These are phyloP conservation scores for Talaromyces trachyspermus DNA, from an alignment of 495 filamentous ascomycete genomes.

Conservation along the genomic window DNA sequence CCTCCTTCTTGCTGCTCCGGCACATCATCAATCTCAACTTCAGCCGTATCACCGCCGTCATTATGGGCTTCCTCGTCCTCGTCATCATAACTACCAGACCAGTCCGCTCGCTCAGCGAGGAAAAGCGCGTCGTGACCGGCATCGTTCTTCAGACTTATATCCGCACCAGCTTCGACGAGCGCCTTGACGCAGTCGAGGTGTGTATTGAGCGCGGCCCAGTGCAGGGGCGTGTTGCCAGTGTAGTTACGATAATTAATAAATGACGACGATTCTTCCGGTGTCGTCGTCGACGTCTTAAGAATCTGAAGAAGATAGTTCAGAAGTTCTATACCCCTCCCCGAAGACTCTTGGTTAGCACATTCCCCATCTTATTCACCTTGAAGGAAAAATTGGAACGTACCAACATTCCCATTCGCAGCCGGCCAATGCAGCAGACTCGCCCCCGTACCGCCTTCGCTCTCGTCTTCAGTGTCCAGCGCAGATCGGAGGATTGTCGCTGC, in stretches of 20 bases:
- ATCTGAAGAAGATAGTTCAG: slow-evolving; percentile 41
- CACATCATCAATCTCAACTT: slow-evolving; percentile 12
- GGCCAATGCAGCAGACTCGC: slow-evolving; percentile 72
- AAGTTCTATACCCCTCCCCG: slow-evolving; percentile 41
- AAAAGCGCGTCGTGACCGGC: slow-evolving; percentile 81
- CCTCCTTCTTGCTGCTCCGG: slow-evolving; percentile 20
- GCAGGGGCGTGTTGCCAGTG: slow-evolving; percentile 80
- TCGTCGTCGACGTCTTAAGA: slow-evolving; percentile 15
- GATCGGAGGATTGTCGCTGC: slow-evolving; percentile 51
- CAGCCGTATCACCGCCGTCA: slow-evolving; percentile 21
- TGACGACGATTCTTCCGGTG: slow-evolving; percentile 11
- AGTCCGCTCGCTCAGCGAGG: slow-evolving; percentile 64
- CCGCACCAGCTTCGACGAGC: slow-evolving; percentile 65
- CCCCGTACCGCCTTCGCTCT: slow-evolving; percentile 49
- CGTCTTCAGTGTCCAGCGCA: slow-evolving; percentile 61
- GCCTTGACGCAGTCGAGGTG: slow-evolving; percentile 72
- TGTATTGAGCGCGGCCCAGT: slow-evolving; percentile 88
- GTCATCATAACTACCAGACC: slow-evolving; percentile 23
- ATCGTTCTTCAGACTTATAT: slow-evolving; percentile 65
- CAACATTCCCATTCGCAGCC: slow-evolving; percentile 76
- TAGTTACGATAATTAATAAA: slow-evolving; percentile 65
- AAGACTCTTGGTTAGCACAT: slow-evolving; percentile 11
- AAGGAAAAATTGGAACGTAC: slow-evolving; percentile 34
- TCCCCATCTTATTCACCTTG: not conserved
- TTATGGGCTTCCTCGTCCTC: slow-evolving; percentile 30